Base-by-base conservation (phyloP, 129 eudicot genomes). In the Flaveria sonorensis region DNA sequence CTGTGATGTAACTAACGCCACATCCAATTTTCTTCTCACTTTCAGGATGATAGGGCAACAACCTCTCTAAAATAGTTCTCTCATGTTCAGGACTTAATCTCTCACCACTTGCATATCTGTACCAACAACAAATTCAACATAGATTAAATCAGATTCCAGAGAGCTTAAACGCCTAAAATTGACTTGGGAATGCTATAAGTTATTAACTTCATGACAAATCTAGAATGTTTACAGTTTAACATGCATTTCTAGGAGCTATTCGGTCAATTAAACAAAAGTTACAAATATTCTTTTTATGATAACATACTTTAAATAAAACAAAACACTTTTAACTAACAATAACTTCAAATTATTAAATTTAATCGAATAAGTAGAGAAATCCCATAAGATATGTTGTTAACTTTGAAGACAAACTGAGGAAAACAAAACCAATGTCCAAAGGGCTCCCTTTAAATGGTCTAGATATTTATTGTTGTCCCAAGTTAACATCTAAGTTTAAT, bases 11-110 rank as follows among this genome's bases (percentile, higher is more conserved):
- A 82, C 81, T 92, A 50, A 91, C 81, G 73, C 99, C 99, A 81
- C 89, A 86, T 62, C 96, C 99, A 59, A 95, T 95, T 88, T 95
- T 95, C 89, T 87, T 82, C 62, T 86, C 94, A 40, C 78, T 83
- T 63, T 91, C 94, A 0, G 99, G 99, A 86, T 95, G 99, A 76
- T 86, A 81, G 16, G 97, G 96, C 75, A 95, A 92, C 90, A 95
- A 74, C 75, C 90, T 89, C 73, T 87, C 89, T 72, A 91, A 57
- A 53, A 95, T 87, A 73, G 92, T 82, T 73, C 82, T 85, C 84
- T 95, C 92, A 79, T 95, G 97, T 69, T 89, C 90, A 5, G 96
- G 89, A 72, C 86, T 87, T 83, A 91, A 83, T 63, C 85, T 89
- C 77, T 95, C 96, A 11, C 99, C 99, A 79, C 84, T 79, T 81